Conservation (phyloP, 768 basidiomycete species). For the Mycena galopus region DNA sequence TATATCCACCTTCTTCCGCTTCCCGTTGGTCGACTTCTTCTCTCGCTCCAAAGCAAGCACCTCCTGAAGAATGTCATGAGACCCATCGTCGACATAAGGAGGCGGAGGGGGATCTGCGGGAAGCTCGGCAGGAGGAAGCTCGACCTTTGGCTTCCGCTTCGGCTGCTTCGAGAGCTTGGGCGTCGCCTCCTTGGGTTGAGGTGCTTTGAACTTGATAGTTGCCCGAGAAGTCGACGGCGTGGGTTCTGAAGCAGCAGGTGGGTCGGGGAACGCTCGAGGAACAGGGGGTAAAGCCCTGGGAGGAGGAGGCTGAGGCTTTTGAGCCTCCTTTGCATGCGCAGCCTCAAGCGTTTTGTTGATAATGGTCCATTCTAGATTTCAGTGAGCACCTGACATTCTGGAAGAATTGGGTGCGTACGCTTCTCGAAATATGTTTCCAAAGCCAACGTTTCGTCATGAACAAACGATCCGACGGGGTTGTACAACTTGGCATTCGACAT, state of each 20-base stretch:
- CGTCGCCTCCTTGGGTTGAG: conserved; percentile 44
- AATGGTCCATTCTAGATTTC: conserved; percentile 83
- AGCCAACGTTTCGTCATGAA: conserved; percentile 79
- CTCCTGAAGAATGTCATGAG: conserved; percentile 84
- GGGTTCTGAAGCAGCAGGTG: conserved; percentile 45
- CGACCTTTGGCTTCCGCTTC: conserved; percentile 49
- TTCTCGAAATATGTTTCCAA: conserved; percentile 90
- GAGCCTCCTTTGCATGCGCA: conserved; percentile 64
- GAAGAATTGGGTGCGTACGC: conserved; percentile 62
- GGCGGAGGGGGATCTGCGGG: conserved; percentile 72
- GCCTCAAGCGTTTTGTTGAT: conserved; percentile 87
- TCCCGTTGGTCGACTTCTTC: conserved; percentile 59
- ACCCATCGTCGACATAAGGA: conserved; percentile 84
- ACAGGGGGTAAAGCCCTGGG: conserved; percentile 55
- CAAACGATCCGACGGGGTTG: conserved; percentile 79
- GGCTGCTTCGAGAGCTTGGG: conserved; percentile 49
- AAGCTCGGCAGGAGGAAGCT: conserved; percentile 55
- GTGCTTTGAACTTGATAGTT: conserved; percentile 75
- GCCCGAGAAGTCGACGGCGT: conserved; percentile 60
- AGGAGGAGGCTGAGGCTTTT: conserved; percentile 49
- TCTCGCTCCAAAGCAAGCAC: conserved; percentile 84
- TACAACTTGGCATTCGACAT: conserved; percentile 89
- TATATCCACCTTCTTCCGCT: conserved; percentile 64
- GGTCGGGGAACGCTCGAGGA: conserved; percentile 53
- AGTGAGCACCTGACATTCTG: background rate